phyloP scores from a whole-genome alignment of 192 early-diverging fungal genomes.

The Podila horticola region DNA sequence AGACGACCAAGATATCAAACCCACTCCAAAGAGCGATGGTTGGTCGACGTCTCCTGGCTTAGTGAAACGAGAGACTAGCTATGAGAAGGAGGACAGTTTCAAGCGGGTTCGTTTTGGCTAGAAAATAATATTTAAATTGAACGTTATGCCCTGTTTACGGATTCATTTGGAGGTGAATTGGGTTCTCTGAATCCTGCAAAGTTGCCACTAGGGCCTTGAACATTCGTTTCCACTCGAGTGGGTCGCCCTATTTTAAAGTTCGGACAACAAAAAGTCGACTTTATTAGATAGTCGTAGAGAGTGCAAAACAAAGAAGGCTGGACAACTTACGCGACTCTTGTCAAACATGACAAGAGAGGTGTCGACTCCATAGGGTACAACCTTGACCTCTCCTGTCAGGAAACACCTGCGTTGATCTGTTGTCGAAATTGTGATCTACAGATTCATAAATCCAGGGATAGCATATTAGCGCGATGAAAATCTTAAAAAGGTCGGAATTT shows the following conservation, averaged over 20 bases:
- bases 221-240: constrained; percentile 52
- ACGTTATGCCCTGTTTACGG: constrained; percentile 3
- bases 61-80: no score
- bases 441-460: neutral
- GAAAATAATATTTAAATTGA: no score
- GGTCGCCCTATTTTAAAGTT: constrained; percentile 37
- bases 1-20: neutral
- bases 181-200: constrained; percentile 28
- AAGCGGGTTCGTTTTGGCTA: no score
- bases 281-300: neutral
- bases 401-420: constrained; percentile 75
- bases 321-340: constrained; percentile 64
- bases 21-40: no score
- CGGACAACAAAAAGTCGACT: neutral
- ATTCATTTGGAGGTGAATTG: constrained; percentile 45
- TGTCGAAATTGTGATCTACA: constrained; percentile 67
- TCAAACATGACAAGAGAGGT: constrained; percentile 66
- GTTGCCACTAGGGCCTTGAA: constrained; percentile 46
- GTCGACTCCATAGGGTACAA: constrained; percentile 57
- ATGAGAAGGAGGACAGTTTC: no score
- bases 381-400: constrained; percentile 66
- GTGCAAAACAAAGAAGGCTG: neutral
- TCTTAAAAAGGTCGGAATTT: neutral
- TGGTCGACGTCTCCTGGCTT: no score
- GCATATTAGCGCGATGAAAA: neutral